phyloP scores from a whole-genome alignment of 257 asterid species.

The Capsicum baccatum region DNA sequence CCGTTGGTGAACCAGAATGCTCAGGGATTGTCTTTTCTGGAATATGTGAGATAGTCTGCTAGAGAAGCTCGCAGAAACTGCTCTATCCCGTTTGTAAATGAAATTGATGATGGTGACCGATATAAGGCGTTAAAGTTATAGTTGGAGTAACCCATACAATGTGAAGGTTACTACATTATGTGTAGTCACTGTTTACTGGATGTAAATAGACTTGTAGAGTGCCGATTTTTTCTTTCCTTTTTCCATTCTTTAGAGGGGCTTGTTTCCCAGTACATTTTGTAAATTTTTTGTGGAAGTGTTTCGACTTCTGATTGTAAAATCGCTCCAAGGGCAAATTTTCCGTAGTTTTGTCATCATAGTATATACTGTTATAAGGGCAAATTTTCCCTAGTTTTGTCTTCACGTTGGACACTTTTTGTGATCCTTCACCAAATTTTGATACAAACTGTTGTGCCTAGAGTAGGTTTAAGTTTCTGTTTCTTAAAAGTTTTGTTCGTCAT shows the following conservation, averaged over 20 bases:
- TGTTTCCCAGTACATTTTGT: neutral
- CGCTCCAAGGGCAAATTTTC: conserved; percentile 12
- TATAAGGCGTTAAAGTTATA: neutral
- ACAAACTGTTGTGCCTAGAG: neutral
- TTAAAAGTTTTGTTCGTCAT: no score
- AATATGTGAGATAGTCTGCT: neutral
- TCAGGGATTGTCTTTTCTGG: neutral
- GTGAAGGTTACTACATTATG: neutral
- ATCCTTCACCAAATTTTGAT: neutral
- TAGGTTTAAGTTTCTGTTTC: no score
- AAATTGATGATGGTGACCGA: neutral
- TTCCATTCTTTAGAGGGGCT: conserved; percentile 6
- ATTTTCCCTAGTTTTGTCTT: neutral
- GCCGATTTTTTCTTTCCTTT: neutral
- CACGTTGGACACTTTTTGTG: neutral
- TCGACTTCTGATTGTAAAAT: neutral
- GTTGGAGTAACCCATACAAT: neutral
- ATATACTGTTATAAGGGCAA: neutral
- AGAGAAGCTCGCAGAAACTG: conserved; percentile 17
- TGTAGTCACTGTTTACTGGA: neutral
- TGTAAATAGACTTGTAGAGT: conserved; percentile 13
- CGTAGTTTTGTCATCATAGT: neutral
- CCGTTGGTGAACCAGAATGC: conserved; percentile 22
- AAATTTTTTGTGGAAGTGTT: neutral
- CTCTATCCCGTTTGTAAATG: neutral